Evolutionary conservation across 2,329 filamentous ascomycete species (phyloP), one percentile per base, ranked within the genome.

Genomic region (Beauveria australis): DNA sequence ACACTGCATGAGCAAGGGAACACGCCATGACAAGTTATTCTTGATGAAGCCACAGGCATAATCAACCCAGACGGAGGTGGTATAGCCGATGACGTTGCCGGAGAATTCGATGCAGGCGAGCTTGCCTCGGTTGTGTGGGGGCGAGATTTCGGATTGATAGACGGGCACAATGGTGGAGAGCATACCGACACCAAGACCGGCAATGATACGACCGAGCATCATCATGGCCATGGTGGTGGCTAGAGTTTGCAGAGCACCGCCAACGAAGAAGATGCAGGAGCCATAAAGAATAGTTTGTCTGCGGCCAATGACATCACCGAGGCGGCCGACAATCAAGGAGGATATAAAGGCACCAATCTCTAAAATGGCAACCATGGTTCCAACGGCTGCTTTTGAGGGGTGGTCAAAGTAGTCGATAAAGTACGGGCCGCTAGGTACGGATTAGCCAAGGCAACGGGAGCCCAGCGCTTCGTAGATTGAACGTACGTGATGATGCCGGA

Each of bases 81-180:
- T 89, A 72, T 99, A 99, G 37, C 94, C 94, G 63, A 91, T 88
- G 64, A 99, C 96, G 75, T 99, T 99, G 59, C 94, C 94, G 0
- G 93, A 93, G 71, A 97, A 99, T 73, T 99, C 94, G 66, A 99
- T 97, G 73, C 94, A 97, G 26, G 93, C 94, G 63, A 99, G 81
- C 76, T 94, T 95, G 64, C 94, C 94, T 68, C 94, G 84, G 74
- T 96, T 97, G 71, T 99, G 94, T 5, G 94, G 92, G 53, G 94
- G 94, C 48, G 93, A 97, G 69, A 96, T 96, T 72, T 96, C 92
- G 49, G 92, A 93, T 72, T 96, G 92, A 71, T 96, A 96, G 51
- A 96, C 89, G 0, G 92, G 92, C 1, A 96, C 91, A 66, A 96
- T 96, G 53, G 92, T 93, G 0, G 92, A 96, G 52, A 95, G 80